Conservation (phyloP, 176 grass and related monocot genomes). For the Paspalum notatum region DNA sequence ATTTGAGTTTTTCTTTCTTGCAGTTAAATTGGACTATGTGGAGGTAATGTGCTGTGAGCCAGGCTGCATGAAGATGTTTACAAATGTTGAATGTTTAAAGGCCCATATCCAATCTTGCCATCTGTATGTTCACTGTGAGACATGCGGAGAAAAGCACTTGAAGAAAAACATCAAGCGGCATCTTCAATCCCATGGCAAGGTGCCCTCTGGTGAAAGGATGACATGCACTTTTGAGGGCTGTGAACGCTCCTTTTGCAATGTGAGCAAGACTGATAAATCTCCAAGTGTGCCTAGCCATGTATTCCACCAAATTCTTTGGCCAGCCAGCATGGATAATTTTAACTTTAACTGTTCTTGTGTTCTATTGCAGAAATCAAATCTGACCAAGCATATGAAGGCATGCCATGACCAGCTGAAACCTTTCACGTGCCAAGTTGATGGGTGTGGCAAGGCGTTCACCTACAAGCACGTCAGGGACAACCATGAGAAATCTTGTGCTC, state of each 20-base stretch:
- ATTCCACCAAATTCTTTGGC: background rate
- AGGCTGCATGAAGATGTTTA: slow-evolving; percentile 70
- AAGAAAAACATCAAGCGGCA: slow-evolving; percentile 78
- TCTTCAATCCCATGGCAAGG: slow-evolving; percentile 27
- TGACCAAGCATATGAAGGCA: slow-evolving; percentile 57
- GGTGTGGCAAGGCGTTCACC: slow-evolving; percentile 47
- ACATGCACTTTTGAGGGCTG: slow-evolving; percentile 54
- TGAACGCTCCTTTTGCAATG: slow-evolving; percentile 57
- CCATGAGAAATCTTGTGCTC: slow-evolving; percentile 54
- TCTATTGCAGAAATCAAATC: slow-evolving; percentile 64
- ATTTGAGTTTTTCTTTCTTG: slow-evolving; percentile 3
- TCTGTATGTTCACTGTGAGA: slow-evolving; percentile 49
- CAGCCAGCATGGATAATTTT: too few species aligned
- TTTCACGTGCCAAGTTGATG: slow-evolving; percentile 30
- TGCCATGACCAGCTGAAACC: slow-evolving; percentile 46
- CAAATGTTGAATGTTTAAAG: slow-evolving; percentile 56
- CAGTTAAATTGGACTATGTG: slow-evolving; percentile 65
- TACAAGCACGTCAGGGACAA: slow-evolving; percentile 72
- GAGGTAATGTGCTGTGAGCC: slow-evolving; percentile 69
- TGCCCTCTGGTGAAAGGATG: slow-evolving; percentile 35
- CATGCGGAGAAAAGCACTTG: slow-evolving; percentile 59
- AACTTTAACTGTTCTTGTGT: too few species aligned
- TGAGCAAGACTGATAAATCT: slow-evolving; percentile 36
- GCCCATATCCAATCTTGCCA: slow-evolving; percentile 60
- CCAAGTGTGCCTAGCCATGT: background rate